Base-by-base conservation (phyloP, 108 stramenopile genomes). In the Skeletonema potamos region DNA sequence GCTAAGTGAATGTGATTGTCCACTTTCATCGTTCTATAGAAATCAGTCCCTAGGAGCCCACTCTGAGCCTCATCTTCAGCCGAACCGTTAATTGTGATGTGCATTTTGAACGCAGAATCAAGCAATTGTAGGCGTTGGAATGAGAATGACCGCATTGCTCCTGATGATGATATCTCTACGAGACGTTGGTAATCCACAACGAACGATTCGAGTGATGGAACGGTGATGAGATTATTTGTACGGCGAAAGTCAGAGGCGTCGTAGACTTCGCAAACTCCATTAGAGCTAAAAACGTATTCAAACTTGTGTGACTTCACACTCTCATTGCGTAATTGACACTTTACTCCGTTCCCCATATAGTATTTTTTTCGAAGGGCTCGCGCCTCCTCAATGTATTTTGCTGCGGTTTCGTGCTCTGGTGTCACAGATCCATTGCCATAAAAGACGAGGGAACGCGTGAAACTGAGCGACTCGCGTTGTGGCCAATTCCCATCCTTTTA, bases 1-100 rank as follows among this genome's bases (percentile, higher is more conserved):
- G 93, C 94, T 2, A 89, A 79, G 77, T 99, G 99, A 28, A 99
- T 98, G 74, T 99, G 99, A 73, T 99, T 99, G 73, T 99, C 99
- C 27, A 99, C 92, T 76, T 99, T 99, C 77, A 97, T 85, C 7
- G 97, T 95, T 33, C 99, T 89, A 79, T 99, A 99, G 72, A 99
- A 99, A 72, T 99, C 99, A 7, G 97, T 96, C 7, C 93, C 92
- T 37, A 98, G 79, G 20, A 96, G 73, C 70, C 82, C 86, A 56
- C 82, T 81, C 62, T 96, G 90, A 41, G 90, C 95, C 64, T 85
- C 78, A 54, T 83, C 72, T 74, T 97, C 95, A 0, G 85, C 84
- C 11, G 87, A 59, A 6, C 87, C 89, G 67, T 97, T 97, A 57
- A 92, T 84, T 18, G 90, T 90, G 20, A 83, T 71, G 71, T 97